Percentiles rank a stretch among this genome's conserved stretches.
These are phyloP conservation scores for Rutstroemia sp. DNA, from an alignment of 2,329 filamentous ascomycete genomes.

Conservation along the genomic window DNA sequence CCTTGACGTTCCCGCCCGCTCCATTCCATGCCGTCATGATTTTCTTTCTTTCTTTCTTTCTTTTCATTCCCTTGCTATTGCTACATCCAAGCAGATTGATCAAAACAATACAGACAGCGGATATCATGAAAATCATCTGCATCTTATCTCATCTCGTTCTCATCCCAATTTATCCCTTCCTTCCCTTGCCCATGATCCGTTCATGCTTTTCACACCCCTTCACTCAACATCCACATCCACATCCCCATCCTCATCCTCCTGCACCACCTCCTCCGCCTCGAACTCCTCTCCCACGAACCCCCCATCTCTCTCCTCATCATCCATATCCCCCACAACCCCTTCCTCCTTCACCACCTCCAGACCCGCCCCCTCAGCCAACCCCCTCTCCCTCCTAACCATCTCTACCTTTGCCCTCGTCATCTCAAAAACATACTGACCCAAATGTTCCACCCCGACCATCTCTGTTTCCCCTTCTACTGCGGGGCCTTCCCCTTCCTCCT, in stretches of 20 bases:
- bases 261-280: constrained; percentile 19
- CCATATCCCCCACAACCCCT: constrained; percentile 4
- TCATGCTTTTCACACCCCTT: no score
- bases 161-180: constrained; percentile 29
- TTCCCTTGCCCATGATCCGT: no score
- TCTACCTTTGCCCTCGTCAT: constrained; percentile 61
- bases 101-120: no score
- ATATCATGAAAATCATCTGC: no score
- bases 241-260: neutral
- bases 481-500: constrained; percentile 32
- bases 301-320: constrained; percentile 5
- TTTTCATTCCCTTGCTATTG: no score
- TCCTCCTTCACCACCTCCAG: constrained; percentile 10
- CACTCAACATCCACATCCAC: neutral
- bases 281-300: constrained; percentile 18
- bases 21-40: no score
- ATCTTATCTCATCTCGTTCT: no score
- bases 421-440: constrained; percentile 93
- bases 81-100: no score
- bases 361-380: constrained; percentile 14
- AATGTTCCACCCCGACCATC: constrained; percentile 89
- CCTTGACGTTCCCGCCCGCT: no score
- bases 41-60: no score
- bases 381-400: constrained; percentile 26
- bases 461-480: constrained; percentile 50